Evolutionary conservation across 805 yeast species (phyloP), one percentile per base, ranked within the genome.

Genomic region (Saturnispora silvae): DNA sequence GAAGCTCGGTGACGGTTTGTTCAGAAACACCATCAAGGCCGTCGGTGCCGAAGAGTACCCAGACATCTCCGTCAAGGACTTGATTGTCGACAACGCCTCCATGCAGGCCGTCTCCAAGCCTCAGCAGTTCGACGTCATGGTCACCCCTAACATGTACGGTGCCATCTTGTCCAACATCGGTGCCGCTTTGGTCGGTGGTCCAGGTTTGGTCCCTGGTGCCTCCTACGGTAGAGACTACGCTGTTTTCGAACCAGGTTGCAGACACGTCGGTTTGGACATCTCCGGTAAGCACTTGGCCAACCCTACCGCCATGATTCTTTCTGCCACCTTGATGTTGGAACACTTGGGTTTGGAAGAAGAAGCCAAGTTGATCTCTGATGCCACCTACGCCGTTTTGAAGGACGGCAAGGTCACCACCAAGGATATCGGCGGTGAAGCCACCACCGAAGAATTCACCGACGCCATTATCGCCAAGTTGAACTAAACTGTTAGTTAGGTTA

Each of bases 71-170:
- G 84, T 79, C 51, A 79, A 77, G 63, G 95, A 87, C 64, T 83
- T 92, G 76, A 92, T 89, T 66, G 97, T 89, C 52, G 98, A 89
- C 67, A 89, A 89, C 61, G 96, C 97, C 45, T 85, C 96, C 44
- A 92, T 89, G 98, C 97, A 89, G 71, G 96, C 96, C 42, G 98
- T 89, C 46, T 87, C 97, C 42, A 74, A 81, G 65, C 97, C 97
- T 51, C 95, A 89, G 65, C 97, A 89, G 70, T 89, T 89, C 57
- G 97, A 92, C 61, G 96, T 92, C 40, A 73, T 89, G 67, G 97
- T 92, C 47, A 85, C 96, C 48, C 98, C 98, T 51, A 87, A 92
- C 73, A 75, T 89, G 69, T 89, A 89, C 74, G 98, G 98, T 68
- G 81, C 96, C 57, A 89, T 89, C 57, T 69, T 89, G 57, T 86